Base-by-base conservation (phyloP, 305 asterid genomes). In the Rubia balearica region DNA sequence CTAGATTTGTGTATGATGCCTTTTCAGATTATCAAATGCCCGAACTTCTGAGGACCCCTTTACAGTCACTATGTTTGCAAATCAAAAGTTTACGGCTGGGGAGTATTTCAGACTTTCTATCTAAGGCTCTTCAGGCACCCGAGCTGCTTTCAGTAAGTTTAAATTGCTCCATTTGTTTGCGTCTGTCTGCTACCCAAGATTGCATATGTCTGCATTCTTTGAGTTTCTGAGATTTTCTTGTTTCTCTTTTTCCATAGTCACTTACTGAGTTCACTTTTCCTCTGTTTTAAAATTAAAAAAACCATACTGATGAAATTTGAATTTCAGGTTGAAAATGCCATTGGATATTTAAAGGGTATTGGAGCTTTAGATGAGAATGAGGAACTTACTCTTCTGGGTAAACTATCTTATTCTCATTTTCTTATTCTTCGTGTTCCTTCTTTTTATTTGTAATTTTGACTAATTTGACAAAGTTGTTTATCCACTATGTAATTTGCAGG, bases 11-110 rank as follows among this genome's bases (percentile, higher is more conserved):
- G 68, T 82, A 85, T 84, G 92, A 93, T 74, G 87, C 94, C 56
- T 90, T 93, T 72, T 89, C 96, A 48, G 97, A 93, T 76, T 93
- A 90, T 86, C 97, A 93, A 76, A 73, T 90, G 86, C 98, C 98
- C 16, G 98, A 93, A 83, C 96, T 93, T 77, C 75, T 93, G 79
- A 86, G 98, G 79, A 93, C 98, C 71, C 98, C 98, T 57, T 78
- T 93, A 73, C 98, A 93, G 86, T 93, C 98, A 67, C 85, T 93
- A 40, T 93, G 97, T 79, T 79, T 93, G 85, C 98, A 90, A 88
- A 93, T 93, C 78, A 93, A 93, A 87, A 89, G 96, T 78, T 83
- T 93, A 77, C 89, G 87, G 77, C 98, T 90, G 67, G 96, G 94
- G 24, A 85, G 96, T 81, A 90, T 93, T 46, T 85, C 98, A 36